Evolutionary conservation across 2,329 filamentous ascomycete species (phyloP).

Genomic region (Ceratocystis papillata): DNA sequence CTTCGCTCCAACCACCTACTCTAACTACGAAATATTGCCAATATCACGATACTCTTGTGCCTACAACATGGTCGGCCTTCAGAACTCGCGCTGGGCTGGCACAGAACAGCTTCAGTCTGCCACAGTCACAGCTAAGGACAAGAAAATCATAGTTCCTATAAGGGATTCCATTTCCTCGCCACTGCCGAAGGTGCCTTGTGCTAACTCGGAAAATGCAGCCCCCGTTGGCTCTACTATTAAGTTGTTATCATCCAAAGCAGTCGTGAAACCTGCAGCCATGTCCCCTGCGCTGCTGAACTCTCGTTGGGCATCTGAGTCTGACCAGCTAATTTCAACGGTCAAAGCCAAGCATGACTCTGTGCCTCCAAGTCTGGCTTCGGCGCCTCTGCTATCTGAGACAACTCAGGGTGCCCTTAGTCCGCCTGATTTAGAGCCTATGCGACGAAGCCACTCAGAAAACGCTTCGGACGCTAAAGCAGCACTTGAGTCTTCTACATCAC

Average conservation of each 20-base stretch:
- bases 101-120: background rate
- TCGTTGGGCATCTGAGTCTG: conserved; percentile 19
- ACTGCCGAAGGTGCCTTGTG: background rate
- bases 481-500: background rate
- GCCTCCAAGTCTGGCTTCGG: background rate
- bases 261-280: background rate
- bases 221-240: background rate
- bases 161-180: background rate
- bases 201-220: background rate
- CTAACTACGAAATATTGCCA: background rate
- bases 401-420: background rate
- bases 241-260: background rate
- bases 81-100: conserved; percentile 14
- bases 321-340: background rate
- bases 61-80: conserved; percentile 18
- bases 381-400: background rate
- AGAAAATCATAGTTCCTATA: background rate
- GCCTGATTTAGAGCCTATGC: background rate
- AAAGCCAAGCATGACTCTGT: background rate
- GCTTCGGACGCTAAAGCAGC: background rate
- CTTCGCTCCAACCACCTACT: background rate
- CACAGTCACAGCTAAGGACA: background rate
- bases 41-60: background rate
- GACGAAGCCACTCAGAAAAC: background rate
- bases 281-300: conserved; percentile 13